A percentile compares a stretch with the other conserved stretches of the same genome.
Evolutionary conservation across 2,329 filamentous ascomycete species (phyloP).

Genomic region (Chrysoporthe deuterocubensis): DNA sequence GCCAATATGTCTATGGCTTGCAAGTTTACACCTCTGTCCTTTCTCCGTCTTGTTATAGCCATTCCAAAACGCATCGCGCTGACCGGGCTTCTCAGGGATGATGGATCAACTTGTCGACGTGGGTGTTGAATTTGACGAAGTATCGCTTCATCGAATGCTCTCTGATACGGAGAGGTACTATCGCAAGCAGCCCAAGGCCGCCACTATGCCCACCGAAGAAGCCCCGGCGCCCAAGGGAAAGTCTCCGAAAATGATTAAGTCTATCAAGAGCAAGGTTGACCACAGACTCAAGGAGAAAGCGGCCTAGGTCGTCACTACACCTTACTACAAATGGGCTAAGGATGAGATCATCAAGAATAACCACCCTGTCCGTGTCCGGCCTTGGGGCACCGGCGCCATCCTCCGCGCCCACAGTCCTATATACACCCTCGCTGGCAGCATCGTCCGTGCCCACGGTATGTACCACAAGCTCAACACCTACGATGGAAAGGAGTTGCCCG

Average conservation of each 20-base stretch:
- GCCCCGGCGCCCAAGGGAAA: slow-evolving; percentile 20
- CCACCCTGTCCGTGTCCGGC: slow-evolving; percentile 49
- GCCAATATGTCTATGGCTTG: slow-evolving; percentile 43
- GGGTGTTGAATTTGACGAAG: slow-evolving; percentile 53
- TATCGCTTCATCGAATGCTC: slow-evolving; percentile 47
- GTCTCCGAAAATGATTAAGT: slow-evolving; percentile 14
- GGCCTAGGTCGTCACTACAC: slow-evolving; percentile 8
- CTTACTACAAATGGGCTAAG: slow-evolving; percentile 47
- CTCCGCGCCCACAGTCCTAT: slow-evolving; percentile 43
- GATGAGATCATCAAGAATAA: slow-evolving; percentile 52
- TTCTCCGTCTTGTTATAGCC: background rate
- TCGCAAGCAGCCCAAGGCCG: slow-evolving; percentile 27
- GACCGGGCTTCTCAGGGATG: slow-evolving; percentile 48
- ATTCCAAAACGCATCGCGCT: background rate
- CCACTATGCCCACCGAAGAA: slow-evolving; percentile 26
- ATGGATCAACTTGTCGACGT: slow-evolving; percentile 59
- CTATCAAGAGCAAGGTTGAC: slow-evolving; percentile 17
- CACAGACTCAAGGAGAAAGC: slow-evolving; percentile 19
- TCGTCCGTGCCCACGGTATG: slow-evolving; percentile 51
- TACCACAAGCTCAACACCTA: slow-evolving; percentile 51
- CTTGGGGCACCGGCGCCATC: slow-evolving; percentile 54
- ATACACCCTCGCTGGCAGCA: slow-evolving; percentile 50
- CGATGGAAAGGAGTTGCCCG: slow-evolving; percentile 40
- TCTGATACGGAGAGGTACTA: slow-evolving; percentile 36
- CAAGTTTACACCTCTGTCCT: slow-evolving; percentile 29